Conservation (phyloP, 2,329 filamentous ascomycete genomes). For the Calonectria naviculata region DNA sequence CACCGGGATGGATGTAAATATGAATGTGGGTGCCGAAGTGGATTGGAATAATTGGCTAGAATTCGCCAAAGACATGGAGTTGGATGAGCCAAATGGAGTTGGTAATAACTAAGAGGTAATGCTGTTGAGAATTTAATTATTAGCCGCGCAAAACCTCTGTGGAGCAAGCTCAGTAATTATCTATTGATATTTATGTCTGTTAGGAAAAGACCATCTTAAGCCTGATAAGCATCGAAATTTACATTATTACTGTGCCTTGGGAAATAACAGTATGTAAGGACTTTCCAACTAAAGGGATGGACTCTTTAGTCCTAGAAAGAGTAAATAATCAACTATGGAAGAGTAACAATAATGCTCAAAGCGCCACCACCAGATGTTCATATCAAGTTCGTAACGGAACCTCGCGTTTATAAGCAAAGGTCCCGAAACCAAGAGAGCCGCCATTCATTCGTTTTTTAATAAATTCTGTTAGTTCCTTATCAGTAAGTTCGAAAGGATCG, state of each 20-base stretch:
- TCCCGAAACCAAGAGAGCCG: neutral
- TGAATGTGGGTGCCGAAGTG: constrained; percentile 45
- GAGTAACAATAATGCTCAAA: no score
- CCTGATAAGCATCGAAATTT: no score
- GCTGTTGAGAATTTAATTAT: neutral
- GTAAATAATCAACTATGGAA: no score
- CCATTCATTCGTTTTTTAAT: neutral
- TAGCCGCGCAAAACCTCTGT: neutral
- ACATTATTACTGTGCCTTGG: no score
- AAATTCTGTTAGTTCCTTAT: neutral
- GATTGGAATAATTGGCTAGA: constrained; percentile 52
- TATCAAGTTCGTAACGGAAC: neutral
- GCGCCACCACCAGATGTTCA: neutral
- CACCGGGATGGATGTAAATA: constrained; percentile 37
- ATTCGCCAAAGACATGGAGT: constrained; percentile 46
- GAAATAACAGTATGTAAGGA: no score
- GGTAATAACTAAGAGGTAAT: neutral
- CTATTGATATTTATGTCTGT: no score
- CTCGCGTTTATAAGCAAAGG: neutral
- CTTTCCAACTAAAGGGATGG: no score
- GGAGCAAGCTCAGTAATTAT: no score
- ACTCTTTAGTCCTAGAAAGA: neutral
- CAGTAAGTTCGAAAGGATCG: neutral
- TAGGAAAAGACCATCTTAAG: no score
- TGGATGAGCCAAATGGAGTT: neutral